Evolutionary conservation across 257 asterid genomes (phyloP).

Genomic region (Solanum phureja): DNA sequence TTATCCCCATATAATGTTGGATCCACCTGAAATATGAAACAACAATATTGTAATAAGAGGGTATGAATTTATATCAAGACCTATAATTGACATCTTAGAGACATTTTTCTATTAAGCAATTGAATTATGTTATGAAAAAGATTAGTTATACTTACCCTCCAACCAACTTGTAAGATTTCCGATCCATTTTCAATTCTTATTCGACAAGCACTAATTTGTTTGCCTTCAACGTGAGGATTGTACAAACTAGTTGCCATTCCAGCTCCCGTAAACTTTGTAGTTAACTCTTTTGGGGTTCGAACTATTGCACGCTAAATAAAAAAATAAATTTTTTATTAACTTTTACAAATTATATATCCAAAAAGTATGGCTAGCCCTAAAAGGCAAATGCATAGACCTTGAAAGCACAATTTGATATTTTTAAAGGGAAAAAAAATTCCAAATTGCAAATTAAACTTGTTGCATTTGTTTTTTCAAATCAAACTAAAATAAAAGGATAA

Average conservation of each 20-base stretch:
- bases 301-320: neutral
- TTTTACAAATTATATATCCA: neutral
- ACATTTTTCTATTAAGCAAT: neutral
- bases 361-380: neutral
- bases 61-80: neutral
- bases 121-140: neutral
- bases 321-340: neutral
- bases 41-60: neutral
- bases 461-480: neutral
- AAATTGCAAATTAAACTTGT: neutral
- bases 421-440: neutral
- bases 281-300: neutral
- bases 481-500: neutral
- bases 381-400: neutral
- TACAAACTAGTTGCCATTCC: neutral
- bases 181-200: neutral
- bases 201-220: neutral
- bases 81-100: neutral
- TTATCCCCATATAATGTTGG: neutral
- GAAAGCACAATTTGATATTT: neutral
- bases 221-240: neutral
- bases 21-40: neutral
- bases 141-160: neutral
- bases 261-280: neutral
- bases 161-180: neutral